Conservation (phyloP, 306 rosid genomes). For the Sesbania bispinosa region DNA sequence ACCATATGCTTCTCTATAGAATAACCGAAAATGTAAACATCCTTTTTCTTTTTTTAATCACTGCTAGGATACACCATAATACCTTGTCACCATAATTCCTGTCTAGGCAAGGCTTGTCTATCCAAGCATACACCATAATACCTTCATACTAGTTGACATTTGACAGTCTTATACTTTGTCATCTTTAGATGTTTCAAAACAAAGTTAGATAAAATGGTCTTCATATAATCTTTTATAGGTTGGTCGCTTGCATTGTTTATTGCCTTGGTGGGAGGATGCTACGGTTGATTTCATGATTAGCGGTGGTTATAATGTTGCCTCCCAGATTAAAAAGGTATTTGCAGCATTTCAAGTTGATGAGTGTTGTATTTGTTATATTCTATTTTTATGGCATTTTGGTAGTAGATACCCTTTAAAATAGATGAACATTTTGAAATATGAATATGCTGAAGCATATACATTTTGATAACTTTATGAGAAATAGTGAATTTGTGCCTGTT, state of each 20-base stretch:
- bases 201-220: too few relatives aligned
- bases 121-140: background rate
- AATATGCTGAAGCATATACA: too few relatives aligned
- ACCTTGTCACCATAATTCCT: too few relatives aligned
- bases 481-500: too few relatives aligned
- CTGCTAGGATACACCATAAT: too few relatives aligned
- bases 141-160: background rate
- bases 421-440: slow-evolving; percentile 9
- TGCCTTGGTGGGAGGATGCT: slow-evolving; percentile 93
- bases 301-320: slow-evolving; percentile 70
- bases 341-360: slow-evolving; percentile 1
- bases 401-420: background rate
- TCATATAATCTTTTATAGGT: slow-evolving; percentile 41
- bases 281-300: slow-evolving; percentile 77
- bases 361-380: background rate
- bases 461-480: too few relatives aligned
- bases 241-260: slow-evolving; percentile 79
- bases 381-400: slow-evolving; percentile 2
- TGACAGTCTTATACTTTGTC: slow-evolving; percentile 2
- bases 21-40: background rate
- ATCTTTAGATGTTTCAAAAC: too few relatives aligned
- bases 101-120: background rate
- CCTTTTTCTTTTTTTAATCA: too few relatives aligned
- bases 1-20: background rate
- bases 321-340: slow-evolving; percentile 62